Evolutionary conservation across 257 asterid genomes (phyloP).

Genomic region (Echium plantagineum): DNA sequence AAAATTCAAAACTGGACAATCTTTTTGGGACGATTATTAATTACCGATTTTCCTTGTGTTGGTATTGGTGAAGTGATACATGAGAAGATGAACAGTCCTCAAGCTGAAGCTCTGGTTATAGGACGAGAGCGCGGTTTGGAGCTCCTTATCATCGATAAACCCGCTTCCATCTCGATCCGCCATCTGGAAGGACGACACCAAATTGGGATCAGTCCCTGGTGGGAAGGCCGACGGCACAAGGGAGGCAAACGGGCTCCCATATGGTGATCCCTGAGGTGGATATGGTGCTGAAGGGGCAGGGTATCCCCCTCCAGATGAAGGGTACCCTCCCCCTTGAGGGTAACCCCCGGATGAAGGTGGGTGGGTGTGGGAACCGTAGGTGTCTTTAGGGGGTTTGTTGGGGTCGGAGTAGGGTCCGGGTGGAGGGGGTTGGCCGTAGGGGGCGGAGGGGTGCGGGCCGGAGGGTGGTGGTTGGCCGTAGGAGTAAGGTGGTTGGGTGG

Average conservation of each 20-base stretch:
- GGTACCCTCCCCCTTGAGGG: conserved; percentile 19
- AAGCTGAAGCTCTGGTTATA: conserved; percentile 71
- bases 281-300: no score
- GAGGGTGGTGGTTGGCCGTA: conserved; percentile 7
- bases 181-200: conserved; percentile 57
- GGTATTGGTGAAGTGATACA: conserved; percentile 76
- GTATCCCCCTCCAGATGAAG: conserved; percentile 4
- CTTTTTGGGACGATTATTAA: background rate
- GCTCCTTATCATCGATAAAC: conserved; percentile 82
- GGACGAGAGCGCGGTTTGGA: conserved; percentile 63
- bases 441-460: conserved; percentile 9
- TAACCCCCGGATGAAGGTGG: conserved; percentile 10
- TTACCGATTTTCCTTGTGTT: conserved; percentile 72
- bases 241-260: conserved; percentile 48
- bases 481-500: background rate
- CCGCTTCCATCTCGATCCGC: conserved; percentile 98
- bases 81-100: conserved; percentile 89
- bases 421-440: conserved; percentile 7
- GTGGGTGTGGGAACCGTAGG: conserved; percentile 1
- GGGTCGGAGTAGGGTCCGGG: conserved; percentile 7
- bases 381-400: conserved; percentile 12
- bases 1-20: background rate
- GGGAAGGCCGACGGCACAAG: conserved; percentile 74
- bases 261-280: conserved; percentile 8
- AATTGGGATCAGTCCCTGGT: conserved; percentile 82